A percentile compares a stretch with the other conserved stretches of the same genome.
Evolutionary conservation across 129 eudicot species (phyloP).

Genomic region (Artemisia tridentata): DNA sequence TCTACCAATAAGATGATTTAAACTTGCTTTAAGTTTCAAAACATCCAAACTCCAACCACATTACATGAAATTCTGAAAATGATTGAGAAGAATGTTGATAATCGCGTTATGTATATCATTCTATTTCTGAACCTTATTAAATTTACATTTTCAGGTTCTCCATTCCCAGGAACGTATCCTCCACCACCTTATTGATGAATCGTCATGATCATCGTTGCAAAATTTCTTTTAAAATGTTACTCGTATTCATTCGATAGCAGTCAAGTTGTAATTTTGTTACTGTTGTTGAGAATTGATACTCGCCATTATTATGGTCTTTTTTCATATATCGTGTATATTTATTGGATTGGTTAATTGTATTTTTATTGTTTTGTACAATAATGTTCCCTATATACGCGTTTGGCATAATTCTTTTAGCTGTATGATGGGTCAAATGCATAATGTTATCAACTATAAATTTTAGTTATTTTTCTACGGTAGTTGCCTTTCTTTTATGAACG

Average conservation of each 20-base stretch:
- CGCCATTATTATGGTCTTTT: not conserved
- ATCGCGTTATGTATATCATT: not conserved
- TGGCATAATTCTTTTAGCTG: too few relatives aligned
- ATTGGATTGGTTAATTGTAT: too few relatives aligned
- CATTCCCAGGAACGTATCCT: slow-evolving; percentile 55
- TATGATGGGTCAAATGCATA: too few relatives aligned
- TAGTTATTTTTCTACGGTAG: too few relatives aligned
- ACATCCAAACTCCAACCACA: not conserved
- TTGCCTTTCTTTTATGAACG: too few relatives aligned
- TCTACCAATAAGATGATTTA: too few relatives aligned
- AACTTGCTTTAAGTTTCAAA: too few relatives aligned
- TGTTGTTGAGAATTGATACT: not conserved
- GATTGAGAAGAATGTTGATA: too few relatives aligned
- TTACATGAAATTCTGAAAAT: not conserved
- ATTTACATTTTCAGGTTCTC: slow-evolving; percentile 25
- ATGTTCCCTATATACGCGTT: too few relatives aligned
- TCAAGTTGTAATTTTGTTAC: not conserved
- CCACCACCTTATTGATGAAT: slow-evolving; percentile 58
- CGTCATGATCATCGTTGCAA: not conserved
- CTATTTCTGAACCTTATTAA: not conserved
- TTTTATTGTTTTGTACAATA: too few relatives aligned
- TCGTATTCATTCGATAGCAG: not conserved
- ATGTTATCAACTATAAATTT: too few relatives aligned
- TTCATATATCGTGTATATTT: not conserved
- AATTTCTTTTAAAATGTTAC: not conserved